phyloP scores from a whole-genome alignment of 768 basidiomycete genomes.

The Gymnopilus dilepis region DNA sequence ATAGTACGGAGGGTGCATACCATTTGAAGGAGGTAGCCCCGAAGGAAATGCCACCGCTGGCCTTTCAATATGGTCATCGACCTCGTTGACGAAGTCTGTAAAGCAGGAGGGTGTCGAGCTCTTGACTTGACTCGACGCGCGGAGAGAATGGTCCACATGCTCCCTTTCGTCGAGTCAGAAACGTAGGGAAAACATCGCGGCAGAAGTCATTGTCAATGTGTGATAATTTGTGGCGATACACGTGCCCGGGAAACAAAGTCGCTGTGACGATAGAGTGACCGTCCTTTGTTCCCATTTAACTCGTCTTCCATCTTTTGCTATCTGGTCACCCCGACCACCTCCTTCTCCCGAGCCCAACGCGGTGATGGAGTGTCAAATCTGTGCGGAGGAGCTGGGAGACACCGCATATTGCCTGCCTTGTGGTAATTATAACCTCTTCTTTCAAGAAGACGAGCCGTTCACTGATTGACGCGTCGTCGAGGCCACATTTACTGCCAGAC shows the following conservation, averaged over 20 bases:
- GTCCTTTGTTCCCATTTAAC: neutral
- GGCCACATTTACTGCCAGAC: slow-evolving; percentile 14
- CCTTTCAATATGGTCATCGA: too few species aligned
- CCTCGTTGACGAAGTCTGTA: too few species aligned
- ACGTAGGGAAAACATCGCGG: too few species aligned
- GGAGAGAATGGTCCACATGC: too few species aligned
- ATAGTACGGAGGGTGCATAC: too few species aligned
- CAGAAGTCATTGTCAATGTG: too few species aligned
- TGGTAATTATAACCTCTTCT: neutral
- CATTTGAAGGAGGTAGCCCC: too few species aligned
- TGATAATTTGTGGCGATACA: neutral
- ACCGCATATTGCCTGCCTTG: slow-evolving; percentile 1
- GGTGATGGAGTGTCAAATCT: slow-evolving; percentile 9
- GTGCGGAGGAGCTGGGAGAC: slow-evolving; percentile 3
- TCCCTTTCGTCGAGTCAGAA: too few species aligned
- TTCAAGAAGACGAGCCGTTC: neutral
- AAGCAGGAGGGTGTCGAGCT: too few species aligned
- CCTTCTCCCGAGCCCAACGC: neutral
- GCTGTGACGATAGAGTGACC: neutral
- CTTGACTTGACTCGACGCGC: too few species aligned
- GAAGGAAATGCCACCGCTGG: too few species aligned
- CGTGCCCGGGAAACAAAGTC: neutral
- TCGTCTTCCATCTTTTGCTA: neutral
- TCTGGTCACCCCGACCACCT: neutral
- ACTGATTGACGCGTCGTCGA: neutral